phyloP scores from a whole-genome alignment of 495 filamentous ascomycete genomes.

The Melanomma pulvis-pyrius region DNA sequence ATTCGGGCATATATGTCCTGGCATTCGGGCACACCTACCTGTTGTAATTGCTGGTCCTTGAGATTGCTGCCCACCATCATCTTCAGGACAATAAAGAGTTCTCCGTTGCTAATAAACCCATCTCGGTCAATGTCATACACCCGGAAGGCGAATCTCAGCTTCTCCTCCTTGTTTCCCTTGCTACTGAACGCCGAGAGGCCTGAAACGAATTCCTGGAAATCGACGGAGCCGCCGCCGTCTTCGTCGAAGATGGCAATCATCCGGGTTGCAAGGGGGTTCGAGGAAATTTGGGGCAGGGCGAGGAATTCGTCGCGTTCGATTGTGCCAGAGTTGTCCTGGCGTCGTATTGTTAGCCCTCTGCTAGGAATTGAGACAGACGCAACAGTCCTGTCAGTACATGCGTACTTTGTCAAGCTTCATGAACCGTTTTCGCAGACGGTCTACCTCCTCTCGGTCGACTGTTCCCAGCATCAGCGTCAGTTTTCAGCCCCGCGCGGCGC shows the following conservation, averaged over 20 bases:
- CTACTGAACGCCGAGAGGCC: conserved; percentile 92
- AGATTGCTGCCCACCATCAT: conserved; percentile 99
- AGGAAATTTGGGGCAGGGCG: conserved; percentile 93
- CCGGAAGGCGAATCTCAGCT: conserved; percentile 96
- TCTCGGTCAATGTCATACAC: conserved; percentile 99
- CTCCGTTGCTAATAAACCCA: conserved; percentile 97
- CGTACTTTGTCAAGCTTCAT: conserved; percentile 98
- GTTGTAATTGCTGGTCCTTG: conserved; percentile 98
- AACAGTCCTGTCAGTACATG: conserved; percentile 5
- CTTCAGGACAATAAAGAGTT: conserved; percentile 98
- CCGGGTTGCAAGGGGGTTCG: conserved; percentile 91
- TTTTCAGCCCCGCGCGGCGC: conserved; percentile 31
- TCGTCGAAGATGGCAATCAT: conserved; percentile 99
- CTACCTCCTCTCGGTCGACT: conserved; percentile 98
- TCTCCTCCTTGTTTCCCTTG: conserved; percentile 99
- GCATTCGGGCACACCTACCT: conserved; percentile 50
- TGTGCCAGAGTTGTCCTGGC: conserved; percentile 92
- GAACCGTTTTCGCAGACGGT: conserved; percentile 91
- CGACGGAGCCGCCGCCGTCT: conserved; percentile 95
- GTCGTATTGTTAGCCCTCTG: background rate
- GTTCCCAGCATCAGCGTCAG: conserved; percentile 11
- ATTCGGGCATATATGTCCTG: background rate
- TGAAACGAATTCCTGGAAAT: conserved; percentile 99
- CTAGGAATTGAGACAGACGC: background rate
- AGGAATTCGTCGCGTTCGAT: conserved; percentile 99